Conservation (phyloP, 1,139 yeast genomes). For the Suhomyces kunorum region DNA sequence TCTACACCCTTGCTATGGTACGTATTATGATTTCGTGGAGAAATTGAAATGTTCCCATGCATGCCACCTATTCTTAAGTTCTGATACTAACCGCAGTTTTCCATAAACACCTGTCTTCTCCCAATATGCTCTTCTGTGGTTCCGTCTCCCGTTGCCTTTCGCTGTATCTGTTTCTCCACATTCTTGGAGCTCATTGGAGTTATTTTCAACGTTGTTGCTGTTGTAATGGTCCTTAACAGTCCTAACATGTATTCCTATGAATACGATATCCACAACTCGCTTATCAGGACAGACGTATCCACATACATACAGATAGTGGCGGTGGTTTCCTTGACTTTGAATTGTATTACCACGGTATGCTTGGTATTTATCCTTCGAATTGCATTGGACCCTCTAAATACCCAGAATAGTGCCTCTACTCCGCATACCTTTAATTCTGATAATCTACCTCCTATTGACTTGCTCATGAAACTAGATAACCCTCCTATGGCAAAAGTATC, state of each 20-base stretch:
- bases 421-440: neutral
- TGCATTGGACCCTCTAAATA: neutral
- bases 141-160: constrained; percentile 13
- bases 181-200: constrained; percentile 27
- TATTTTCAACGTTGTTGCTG: constrained; percentile 22
- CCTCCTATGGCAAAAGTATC: neutral
- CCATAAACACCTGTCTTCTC: neutral
- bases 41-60: too few species aligned
- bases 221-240: constrained; percentile 23
- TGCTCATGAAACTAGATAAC: neutral
- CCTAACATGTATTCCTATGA: constrained; percentile 31
- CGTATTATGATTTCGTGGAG: too few species aligned
- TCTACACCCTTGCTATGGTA: neutral
- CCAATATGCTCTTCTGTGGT: neutral
- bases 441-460: neutral
- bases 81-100: neutral
- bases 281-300: constrained; percentile 30
- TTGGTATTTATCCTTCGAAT: neutral
- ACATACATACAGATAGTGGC: constrained; percentile 22
- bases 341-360: constrained; percentile 13
- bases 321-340: constrained; percentile 13
- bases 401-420: too few species aligned
- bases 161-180: constrained; percentile 15
- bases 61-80: neutral
- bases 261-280: constrained; percentile 17